Base-by-base conservation (phyloP, 2,329 filamentous ascomycete genomes). In the Colletotrichum sp. region DNA sequence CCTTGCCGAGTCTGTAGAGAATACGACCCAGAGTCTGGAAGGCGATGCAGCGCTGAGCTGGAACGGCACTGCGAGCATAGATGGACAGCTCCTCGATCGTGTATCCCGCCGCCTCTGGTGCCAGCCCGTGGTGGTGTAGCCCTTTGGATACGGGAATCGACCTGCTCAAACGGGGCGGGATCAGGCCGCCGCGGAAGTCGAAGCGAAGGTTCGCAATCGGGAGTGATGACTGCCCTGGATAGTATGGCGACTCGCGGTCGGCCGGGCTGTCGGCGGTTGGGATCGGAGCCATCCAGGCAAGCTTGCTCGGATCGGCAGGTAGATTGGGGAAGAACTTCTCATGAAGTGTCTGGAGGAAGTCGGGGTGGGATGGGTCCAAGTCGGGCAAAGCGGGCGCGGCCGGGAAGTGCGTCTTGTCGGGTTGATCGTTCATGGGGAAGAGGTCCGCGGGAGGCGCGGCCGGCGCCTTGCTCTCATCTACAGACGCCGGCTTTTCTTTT, bases 61-160 rank as follows among this genome's bases (percentile, higher is more conserved):
- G 92, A 24, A 98, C 95, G 0, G 93, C 92, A 71, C 95, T 98
- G 38, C 96, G 90, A 6, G 95, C 93, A 3, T 98, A 89, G 36
- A 94, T 92, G 2, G 95, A 93, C 2, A 99, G 88, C 84, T 99
- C 97, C 1, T 93, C 92, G 34, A 99, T 91, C 0, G 97, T 99
- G 85, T 99, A 99, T 0, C 97, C 97, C 0, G 97, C 97, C 2
- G 96, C 95, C 84, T 98, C 95, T 18, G 97, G 97, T 2, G 96
- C 96, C 74, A 96, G 92, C 77, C 94, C 96, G 83, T 99, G 97
- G 84, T 99, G 96, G 84, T 99, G 97, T 16, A 99, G 89, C 0
- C 97, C 97, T 75, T 93, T 91, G 15, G 92, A 93, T 1, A 92
- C 92, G 7, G 96, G 94, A 30, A 99, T 92, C 3, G 91, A 88